These are phyloP conservation scores for Paramecium tetraurelia DNA, from an alignment of 73 alveolate genomes.

Conservation along the genomic window DNA sequence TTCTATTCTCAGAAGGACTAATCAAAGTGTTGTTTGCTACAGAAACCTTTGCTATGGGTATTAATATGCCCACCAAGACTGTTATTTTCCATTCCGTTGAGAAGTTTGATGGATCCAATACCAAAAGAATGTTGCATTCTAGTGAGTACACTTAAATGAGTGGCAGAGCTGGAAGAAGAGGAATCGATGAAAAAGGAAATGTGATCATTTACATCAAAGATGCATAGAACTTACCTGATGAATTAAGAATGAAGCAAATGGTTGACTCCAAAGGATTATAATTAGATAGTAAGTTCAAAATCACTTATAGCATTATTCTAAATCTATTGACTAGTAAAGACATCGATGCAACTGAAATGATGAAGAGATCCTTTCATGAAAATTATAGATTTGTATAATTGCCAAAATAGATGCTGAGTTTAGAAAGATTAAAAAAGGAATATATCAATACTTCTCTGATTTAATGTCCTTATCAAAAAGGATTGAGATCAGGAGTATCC, in stretches of 20 bases:
- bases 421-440: conserved; percentile 27
- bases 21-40: conserved; percentile 97
- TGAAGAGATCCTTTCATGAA: conserved; percentile 69
- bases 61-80: conserved; percentile 99
- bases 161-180: conserved; percentile 99
- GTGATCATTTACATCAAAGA: conserved; percentile 76
- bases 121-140: conserved; percentile 69
- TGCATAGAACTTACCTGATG: conserved; percentile 52
- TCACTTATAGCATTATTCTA: conserved; percentile 70
- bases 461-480: not conserved
- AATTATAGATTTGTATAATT: conserved; percentile 54
- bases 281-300: conserved; percentile 73
- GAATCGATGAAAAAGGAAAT: conserved; percentile 92
- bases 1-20: conserved; percentile 90
- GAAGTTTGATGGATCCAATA: conserved; percentile 82
- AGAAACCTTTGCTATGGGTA: conserved; percentile 99
- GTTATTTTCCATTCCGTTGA: conserved; percentile 92
- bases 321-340: conserved; percentile 72
- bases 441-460: not conserved
- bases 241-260: conserved; percentile 61
- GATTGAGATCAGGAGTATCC: conserved; percentile 26
- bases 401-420: not conserved
- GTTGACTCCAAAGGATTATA: conserved; percentile 64
- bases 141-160: conserved; percentile 98
- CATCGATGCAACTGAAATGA: conserved; percentile 59